Evolutionary conservation across 208 protist species (phyloP).

Genomic region (Phytomonas sp.): DNA sequence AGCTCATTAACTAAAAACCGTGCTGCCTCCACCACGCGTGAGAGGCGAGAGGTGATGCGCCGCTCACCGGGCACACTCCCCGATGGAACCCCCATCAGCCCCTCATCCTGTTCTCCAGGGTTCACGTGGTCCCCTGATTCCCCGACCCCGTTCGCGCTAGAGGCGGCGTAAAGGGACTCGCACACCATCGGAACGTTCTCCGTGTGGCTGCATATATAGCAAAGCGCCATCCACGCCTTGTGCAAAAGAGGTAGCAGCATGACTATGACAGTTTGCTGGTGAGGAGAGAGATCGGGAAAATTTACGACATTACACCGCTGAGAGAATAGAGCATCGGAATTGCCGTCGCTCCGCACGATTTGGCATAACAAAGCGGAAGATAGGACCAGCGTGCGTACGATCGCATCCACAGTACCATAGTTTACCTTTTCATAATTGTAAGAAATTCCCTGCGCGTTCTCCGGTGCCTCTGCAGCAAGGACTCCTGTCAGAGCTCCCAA

Average conservation of each 20-base stretch:
- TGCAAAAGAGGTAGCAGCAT: slow-evolving; percentile 50
- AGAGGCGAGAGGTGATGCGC: slow-evolving; percentile 32
- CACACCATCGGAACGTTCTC: slow-evolving; percentile 65
- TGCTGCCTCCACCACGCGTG: slow-evolving; percentile 29
- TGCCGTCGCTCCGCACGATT: slow-evolving; percentile 33
- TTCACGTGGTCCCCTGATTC: not conserved
- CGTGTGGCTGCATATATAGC: slow-evolving; percentile 27
- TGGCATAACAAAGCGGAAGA: slow-evolving; percentile 32
- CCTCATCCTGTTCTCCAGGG: slow-evolving; percentile 1
- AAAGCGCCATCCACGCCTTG: slow-evolving; percentile 69
- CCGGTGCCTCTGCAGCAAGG: slow-evolving; percentile 38
- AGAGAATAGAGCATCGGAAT: slow-evolving; percentile 21
- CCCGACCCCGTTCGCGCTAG: slow-evolving; percentile 27
- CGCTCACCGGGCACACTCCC: slow-evolving; percentile 25
- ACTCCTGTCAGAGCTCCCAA: slow-evolving; percentile 45
- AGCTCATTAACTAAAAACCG: slow-evolving; percentile 40
- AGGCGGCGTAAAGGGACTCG: slow-evolving; percentile 40
- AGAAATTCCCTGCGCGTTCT: slow-evolving; percentile 37
- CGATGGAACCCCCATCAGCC: slow-evolving; percentile 21
- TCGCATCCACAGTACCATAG: slow-evolving; percentile 42
- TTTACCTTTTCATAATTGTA: slow-evolving; percentile 49
- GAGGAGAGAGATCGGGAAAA: slow-evolving; percentile 26
- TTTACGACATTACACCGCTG: slow-evolving; percentile 17
- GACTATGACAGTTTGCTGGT: slow-evolving; percentile 46
- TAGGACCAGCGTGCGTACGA: slow-evolving; percentile 31